These are phyloP conservation scores for Kitagawia praeruptora DNA, from an alignment of 129 eudicot genomes.

Conservation along the genomic window DNA sequence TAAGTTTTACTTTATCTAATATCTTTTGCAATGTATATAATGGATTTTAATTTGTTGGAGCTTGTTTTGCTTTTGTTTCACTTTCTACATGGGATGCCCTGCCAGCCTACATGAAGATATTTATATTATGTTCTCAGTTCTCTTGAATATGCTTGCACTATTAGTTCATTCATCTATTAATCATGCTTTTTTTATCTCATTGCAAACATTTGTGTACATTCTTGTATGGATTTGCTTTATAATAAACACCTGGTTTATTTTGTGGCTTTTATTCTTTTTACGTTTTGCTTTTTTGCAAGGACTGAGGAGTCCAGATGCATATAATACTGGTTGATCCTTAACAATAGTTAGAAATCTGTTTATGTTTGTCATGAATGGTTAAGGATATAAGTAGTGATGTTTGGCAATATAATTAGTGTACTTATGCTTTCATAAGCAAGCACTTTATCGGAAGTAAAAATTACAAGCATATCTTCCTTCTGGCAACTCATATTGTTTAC, in stretches of 20 bases:
- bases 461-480: background rate
- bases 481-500: background rate
- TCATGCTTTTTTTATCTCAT: background rate
- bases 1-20: background rate
- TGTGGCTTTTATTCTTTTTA: no score
- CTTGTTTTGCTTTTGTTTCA: background rate
- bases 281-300: background rate
- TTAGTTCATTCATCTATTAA: background rate
- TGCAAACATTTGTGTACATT: background rate
- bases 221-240: background rate
- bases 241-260: background rate
- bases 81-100: background rate
- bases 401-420: background rate
- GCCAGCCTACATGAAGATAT: background rate
- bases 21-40: conserved; percentile 1
- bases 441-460: background rate
- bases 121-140: background rate
- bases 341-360: background rate
- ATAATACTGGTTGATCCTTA: background rate
- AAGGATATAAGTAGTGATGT: background rate
- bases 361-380: background rate
- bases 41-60: background rate
- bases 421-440: background rate
- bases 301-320: background rate
- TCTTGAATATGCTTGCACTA: background rate